phyloP scores from a whole-genome alignment of 441 rosid species.

The Adansonia gregorii region DNA sequence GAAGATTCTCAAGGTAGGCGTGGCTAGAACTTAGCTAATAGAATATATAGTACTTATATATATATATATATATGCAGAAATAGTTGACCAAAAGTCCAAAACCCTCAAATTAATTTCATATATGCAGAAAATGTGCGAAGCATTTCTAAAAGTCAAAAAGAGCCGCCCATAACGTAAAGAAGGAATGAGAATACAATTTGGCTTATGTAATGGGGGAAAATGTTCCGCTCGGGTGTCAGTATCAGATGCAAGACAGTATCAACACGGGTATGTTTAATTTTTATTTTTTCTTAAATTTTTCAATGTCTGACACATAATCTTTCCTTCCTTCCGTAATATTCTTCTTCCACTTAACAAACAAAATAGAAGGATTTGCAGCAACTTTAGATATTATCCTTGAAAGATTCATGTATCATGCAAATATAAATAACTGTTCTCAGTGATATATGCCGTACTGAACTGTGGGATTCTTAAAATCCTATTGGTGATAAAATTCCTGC shows the following conservation, averaged over 20 bases:
- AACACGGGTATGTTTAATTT: no score
- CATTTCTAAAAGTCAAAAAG: not conserved
- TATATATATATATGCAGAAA: not conserved
- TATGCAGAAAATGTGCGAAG: not conserved
- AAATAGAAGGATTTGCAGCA: not conserved
- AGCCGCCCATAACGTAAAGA: not conserved
- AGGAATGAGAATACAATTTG: conserved; percentile 13
- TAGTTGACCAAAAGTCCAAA: not conserved
- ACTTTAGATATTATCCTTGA: not conserved
- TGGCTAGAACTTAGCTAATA: not conserved
- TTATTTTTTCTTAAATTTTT: no score
- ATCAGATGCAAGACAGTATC: no score
- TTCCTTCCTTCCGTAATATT: no score
- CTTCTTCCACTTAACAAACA: not conserved
- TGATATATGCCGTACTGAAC: no score
- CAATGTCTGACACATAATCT: no score
- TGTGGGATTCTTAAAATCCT: not conserved
- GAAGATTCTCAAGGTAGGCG: not conserved
- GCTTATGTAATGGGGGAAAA: not conserved
- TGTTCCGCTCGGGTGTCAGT: no score
- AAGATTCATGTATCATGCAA: not conserved
- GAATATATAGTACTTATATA: not conserved
- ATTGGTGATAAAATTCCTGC: not conserved
- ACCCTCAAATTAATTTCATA: not conserved
- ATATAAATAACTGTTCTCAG: not conserved